Evolutionary conservation across 202 grass and related monocot species (phyloP).

Genomic region (Cymbopogon flexuosus): DNA sequence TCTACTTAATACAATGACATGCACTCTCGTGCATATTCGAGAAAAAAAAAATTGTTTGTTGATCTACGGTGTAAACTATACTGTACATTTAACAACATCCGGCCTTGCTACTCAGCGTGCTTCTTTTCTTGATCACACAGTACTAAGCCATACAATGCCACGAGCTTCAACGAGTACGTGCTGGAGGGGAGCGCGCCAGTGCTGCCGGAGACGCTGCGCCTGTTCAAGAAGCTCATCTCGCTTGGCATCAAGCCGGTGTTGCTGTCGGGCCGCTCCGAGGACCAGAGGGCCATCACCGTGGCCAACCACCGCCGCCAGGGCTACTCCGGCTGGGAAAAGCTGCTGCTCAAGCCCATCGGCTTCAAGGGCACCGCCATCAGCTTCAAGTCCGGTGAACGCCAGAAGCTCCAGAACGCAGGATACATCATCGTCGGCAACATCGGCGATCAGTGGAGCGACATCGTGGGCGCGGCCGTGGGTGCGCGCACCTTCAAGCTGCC

Average conservation of each 20-base stretch:
- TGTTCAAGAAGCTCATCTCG: slow-evolving; percentile 42
- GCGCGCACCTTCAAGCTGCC: slow-evolving; percentile 55
- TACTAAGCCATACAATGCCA: slow-evolving; percentile 26
- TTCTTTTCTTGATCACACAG: no score
- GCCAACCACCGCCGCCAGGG: slow-evolving; percentile 18
- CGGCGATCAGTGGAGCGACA: slow-evolving; percentile 61
- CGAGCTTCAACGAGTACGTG: slow-evolving; percentile 39
- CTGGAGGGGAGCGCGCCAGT: slow-evolving; percentile 27
- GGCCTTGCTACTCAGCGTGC: no score
- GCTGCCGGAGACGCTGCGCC: slow-evolving; percentile 32
- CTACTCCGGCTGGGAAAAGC: slow-evolving; percentile 26
- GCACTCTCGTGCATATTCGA: no score
- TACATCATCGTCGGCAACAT: slow-evolving; percentile 54
- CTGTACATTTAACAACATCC: no score
- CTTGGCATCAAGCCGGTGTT: slow-evolving; percentile 51
- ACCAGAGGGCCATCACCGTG: slow-evolving; percentile 19
- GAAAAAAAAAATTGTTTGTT: no score
- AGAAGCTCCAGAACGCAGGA: slow-evolving; percentile 34
- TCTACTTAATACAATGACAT: no score
- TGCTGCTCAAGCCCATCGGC: slow-evolving; percentile 30
- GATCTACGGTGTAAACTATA: no score
- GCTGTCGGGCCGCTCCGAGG: slow-evolving; percentile 33
- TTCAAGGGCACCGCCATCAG: not conserved
- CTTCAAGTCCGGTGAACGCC: slow-evolving; percentile 45
- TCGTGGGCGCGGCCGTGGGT: slow-evolving; percentile 43